These are phyloP conservation scores for Sugiyamaella xylanicola DNA, from an alignment of 1,139 yeast genomes.

Conservation along the genomic window DNA sequence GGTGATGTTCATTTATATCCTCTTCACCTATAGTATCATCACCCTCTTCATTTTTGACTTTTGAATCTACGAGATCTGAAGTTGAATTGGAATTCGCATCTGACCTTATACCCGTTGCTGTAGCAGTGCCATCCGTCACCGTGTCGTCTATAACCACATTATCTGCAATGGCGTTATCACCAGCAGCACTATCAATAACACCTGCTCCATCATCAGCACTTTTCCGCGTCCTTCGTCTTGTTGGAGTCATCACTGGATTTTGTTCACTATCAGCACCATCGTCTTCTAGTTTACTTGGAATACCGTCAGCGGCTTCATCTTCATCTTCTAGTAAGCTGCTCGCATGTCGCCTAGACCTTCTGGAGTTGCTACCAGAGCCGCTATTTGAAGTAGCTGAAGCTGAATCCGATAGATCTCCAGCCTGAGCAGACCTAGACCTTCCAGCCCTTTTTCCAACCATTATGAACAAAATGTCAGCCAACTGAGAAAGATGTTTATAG, in stretches of 20 bases:
- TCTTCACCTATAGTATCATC: conserved; percentile 14
- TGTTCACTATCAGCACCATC: neutral
- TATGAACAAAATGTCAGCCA: no score
- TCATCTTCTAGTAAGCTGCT: conserved; percentile 10
- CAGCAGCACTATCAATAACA: neutral
- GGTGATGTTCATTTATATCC: neutral
- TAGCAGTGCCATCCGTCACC: no score
- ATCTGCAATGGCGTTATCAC: no score
- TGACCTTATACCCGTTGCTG: no score
- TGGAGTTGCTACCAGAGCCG: neutral
- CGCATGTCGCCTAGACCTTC: conserved; percentile 11
- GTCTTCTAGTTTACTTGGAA: neutral
- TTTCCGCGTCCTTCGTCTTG: conserved; percentile 7
- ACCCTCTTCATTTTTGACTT: conserved; percentile 1
- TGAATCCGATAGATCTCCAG: conserved; percentile 12
- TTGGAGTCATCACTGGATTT: no score
- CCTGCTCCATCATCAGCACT: conserved; percentile 1
- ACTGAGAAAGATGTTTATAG: no score
- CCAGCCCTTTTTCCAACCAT: conserved; percentile 16
- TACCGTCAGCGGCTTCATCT: conserved; percentile 6
- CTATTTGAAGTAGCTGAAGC: conserved; percentile 7
- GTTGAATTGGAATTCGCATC: neutral
- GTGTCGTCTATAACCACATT: no score
- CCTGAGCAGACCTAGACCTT: conserved; percentile 17
- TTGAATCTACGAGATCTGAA: neutral